phyloP scores from a whole-genome alignment of 164 flowering plant species.

The Vitis rotundifolia region DNA sequence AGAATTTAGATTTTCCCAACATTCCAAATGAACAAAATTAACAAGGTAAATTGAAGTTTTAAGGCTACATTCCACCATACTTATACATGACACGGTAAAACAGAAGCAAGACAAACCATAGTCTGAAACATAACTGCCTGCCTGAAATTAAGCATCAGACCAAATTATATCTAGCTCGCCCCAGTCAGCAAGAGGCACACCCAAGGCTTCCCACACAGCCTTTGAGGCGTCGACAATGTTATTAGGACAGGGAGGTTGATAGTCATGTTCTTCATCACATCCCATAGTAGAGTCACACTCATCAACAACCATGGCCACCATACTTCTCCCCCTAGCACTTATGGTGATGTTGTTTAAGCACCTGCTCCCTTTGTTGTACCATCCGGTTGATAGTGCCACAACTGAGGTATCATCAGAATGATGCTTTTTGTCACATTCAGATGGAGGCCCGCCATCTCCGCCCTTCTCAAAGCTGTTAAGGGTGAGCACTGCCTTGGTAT shows the following conservation, averaged over 20 bases:
- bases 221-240: slow-evolving; percentile 40
- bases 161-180: slow-evolving; percentile 24
- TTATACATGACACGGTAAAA: no score
- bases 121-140: neutral
- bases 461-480: slow-evolving; percentile 31
- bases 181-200: slow-evolving; percentile 16
- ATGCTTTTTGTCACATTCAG: slow-evolving; percentile 23
- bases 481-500: slow-evolving; percentile 23
- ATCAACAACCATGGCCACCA: slow-evolving; percentile 20
- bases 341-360: slow-evolving; percentile 18
- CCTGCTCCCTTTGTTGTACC: slow-evolving; percentile 14
- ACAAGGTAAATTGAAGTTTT: no score
- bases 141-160: slow-evolving; percentile 22
- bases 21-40: no score
- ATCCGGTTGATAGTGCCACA: slow-evolving; percentile 20
- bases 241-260: slow-evolving; percentile 32
- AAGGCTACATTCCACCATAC: no score
- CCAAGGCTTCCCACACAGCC: slow-evolving; percentile 41
- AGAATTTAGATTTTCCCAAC: no score
- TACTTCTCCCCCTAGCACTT: slow-evolving; percentile 13
- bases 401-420: slow-evolving; percentile 16
- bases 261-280: slow-evolving; percentile 18
- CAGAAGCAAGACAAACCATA: no score
- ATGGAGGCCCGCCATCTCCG: slow-evolving; percentile 30
- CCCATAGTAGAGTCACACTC: slow-evolving; percentile 24